Base-by-base conservation (phyloP, 805 yeast genomes). In the Candida andamanensis region DNA sequence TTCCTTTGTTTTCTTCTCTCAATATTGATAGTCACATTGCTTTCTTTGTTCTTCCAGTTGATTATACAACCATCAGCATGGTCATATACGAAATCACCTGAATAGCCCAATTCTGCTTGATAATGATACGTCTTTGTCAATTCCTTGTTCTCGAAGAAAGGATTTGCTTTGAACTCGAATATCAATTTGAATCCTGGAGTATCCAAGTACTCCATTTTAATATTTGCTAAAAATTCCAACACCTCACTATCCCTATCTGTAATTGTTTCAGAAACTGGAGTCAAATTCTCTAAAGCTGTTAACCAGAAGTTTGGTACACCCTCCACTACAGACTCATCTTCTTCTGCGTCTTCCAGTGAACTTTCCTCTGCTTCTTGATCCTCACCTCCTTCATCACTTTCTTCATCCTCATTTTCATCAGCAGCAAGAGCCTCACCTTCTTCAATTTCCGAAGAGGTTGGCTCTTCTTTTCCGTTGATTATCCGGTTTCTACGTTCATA, bases 1-100 rank as follows among this genome's bases (percentile, higher is more conserved):
- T 92, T 92, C 67, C 97, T 81, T 69, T 92, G 98, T 66, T 89
- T 92, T 66, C 97, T 80, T 73, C 85, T 84, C 69, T 90, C 97
- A 36, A 92, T 80, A 38, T 69, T 64, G 35, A 92, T 76, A 13
- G 97, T 90, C 32, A 85, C 87, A 54, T 92, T 90, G 40, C 69
- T 67, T 45, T 81, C 94, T 49, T 80, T 79, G 33, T 80, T 74
- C 42, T 63, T 67, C 98, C 98, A 92, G 46, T 81, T 67, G 56
- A 92, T 84, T 35, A 76, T 80, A 45, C 75, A 70, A 34, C 97
- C 97, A 54, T 85, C 94, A 9, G 98, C 97, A 55, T 85, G 95
- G 62, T 90, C 97, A 60, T 90, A 92, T 46, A 92, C 87, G 58
- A 85, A 90, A 58, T 92, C 98, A 19, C 98, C 97, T 18, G 89